A percentile compares a stretch with the other conserved stretches of the same genome.
phyloP scores from a whole-genome alignment of 805 yeast species.

The Nakazawaea populi region DNA sequence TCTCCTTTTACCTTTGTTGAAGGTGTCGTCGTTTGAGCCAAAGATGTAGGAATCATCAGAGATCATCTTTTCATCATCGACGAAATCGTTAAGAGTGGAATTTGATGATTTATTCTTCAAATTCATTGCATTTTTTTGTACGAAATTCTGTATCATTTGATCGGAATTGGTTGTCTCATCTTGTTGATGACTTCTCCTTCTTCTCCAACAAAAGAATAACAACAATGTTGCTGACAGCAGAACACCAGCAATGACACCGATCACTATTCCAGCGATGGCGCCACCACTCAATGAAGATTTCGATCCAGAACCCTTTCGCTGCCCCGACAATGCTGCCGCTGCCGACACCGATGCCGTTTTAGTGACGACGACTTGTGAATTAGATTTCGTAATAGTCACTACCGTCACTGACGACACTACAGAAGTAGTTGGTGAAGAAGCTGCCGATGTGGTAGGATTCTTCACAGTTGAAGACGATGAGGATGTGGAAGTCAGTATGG shows the following conservation, averaged over 20 bases:
- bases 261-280: slow-evolving; percentile 14
- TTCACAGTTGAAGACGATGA: neutral
- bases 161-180: neutral
- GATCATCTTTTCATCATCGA: slow-evolving; percentile 13
- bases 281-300: slow-evolving; percentile 3
- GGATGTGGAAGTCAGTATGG: slow-evolving; percentile 1
- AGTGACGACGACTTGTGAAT: slow-evolving; percentile 12
- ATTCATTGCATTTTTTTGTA: slow-evolving; percentile 5
- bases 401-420: neutral
- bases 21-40: neutral
- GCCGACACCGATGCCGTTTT: slow-evolving; percentile 13
- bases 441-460: neutral
- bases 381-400: slow-evolving; percentile 17
- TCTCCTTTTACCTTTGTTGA: slow-evolving; percentile 12
- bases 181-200: neutral
- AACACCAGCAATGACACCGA: slow-evolving; percentile 25
- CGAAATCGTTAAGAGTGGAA: slow-evolving; percentile 11
- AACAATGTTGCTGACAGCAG: slow-evolving; percentile 16
- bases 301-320: neutral
- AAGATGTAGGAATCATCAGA: slow-evolving; percentile 4
- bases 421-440: slow-evolving; percentile 15
- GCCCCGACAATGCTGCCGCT: neutral
- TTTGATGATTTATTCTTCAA: slow-evolving; percentile 13
- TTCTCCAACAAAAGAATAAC: slow-evolving; percentile 14
- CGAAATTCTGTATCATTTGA: slow-evolving; percentile 9